phyloP scores from a whole-genome alignment of 1,284 basidiomycete genomes.

The Leccinum angustisporum region DNA sequence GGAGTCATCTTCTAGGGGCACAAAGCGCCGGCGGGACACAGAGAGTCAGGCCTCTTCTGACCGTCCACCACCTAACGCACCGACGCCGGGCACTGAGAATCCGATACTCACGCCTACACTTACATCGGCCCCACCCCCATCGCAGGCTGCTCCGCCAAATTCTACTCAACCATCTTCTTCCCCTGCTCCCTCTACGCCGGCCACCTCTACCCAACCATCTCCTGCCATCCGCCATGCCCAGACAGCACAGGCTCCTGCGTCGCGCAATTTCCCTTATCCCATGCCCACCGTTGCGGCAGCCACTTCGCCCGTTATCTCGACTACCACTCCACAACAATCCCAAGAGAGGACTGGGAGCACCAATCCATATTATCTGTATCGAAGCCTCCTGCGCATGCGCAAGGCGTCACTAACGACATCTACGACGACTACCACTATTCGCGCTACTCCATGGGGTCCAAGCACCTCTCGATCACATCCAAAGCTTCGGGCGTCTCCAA shows the following conservation, averaged over 20 bases:
- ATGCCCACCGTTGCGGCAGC: constrained; percentile 44
- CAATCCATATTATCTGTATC: constrained; percentile 35
- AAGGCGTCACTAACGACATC: constrained; percentile 47
- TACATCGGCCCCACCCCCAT: constrained; percentile 19
- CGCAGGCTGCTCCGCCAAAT: constrained; percentile 23
- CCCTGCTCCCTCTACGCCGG: constrained; percentile 32
- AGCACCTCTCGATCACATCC: constrained; percentile 26
- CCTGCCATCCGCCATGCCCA: constrained; percentile 35
- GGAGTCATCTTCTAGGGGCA: constrained; percentile 63
- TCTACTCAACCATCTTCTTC: constrained; percentile 31
- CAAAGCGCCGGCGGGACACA: constrained; percentile 59
- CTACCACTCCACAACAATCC: constrained; percentile 27
- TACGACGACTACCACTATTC: constrained; percentile 78
- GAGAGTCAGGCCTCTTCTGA: constrained; percentile 37
- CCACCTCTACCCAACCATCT: constrained; percentile 32
- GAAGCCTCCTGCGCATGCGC: constrained; percentile 36
- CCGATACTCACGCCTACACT: constrained; percentile 20
- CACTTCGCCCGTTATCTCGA: constrained; percentile 40
- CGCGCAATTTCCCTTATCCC: constrained; percentile 44
- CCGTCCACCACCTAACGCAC: constrained; percentile 26
- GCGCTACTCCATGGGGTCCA: constrained; percentile 51
- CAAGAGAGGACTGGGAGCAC: constrained; percentile 32
- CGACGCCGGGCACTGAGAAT: constrained; percentile 29
- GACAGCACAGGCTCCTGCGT: constrained; percentile 29
- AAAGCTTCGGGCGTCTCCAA: constrained; percentile 30